phyloP scores from a whole-genome alignment of 192 early-diverging fungal species.

The Dispira parvispora region DNA sequence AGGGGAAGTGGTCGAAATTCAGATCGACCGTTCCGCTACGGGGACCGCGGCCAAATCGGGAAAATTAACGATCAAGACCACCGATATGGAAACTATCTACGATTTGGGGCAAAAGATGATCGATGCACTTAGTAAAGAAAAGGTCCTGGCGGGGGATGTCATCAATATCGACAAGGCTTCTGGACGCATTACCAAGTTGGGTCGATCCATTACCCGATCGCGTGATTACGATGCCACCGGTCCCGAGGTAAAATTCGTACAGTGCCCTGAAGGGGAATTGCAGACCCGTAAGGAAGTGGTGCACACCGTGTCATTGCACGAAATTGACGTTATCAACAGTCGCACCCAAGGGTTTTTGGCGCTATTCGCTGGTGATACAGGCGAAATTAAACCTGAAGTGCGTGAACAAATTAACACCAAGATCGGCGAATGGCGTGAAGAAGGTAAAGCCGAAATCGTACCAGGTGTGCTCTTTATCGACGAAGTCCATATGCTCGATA shows the following conservation, averaged over 20 bases:
- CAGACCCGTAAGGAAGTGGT: conserved; percentile 95
- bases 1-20: conserved; percentile 97
- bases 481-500: conserved; percentile 99
- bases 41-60: conserved; percentile 88
- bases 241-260: conserved; percentile 94
- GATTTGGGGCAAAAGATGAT: conserved; percentile 99
- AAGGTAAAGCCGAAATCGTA: conserved; percentile 96
- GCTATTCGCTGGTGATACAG: conserved; percentile 91
- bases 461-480: conserved; percentile 98
- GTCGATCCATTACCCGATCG: conserved; percentile 89
- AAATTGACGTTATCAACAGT: conserved; percentile 98
- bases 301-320: conserved; percentile 96
- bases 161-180: conserved; percentile 97
- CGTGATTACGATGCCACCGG: conserved; percentile 98
- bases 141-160: conserved; percentile 93
- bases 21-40: conserved; percentile 84
- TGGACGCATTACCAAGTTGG: conserved; percentile 87
- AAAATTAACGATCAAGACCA: conserved; percentile 96
- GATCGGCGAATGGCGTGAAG: conserved; percentile 94
- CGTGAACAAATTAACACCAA: conserved; percentile 96
- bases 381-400: conserved; percentile 94
- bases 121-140: conserved; percentile 90
- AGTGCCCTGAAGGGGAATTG: conserved; percentile 96
- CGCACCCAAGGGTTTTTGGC: conserved; percentile 94
- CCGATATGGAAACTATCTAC: conserved; percentile 99